Evolutionary conservation across 2,329 filamentous ascomycete species (phyloP), one percentile per base, ranked within the genome.

Genomic region (Aspergillus persii): DNA sequence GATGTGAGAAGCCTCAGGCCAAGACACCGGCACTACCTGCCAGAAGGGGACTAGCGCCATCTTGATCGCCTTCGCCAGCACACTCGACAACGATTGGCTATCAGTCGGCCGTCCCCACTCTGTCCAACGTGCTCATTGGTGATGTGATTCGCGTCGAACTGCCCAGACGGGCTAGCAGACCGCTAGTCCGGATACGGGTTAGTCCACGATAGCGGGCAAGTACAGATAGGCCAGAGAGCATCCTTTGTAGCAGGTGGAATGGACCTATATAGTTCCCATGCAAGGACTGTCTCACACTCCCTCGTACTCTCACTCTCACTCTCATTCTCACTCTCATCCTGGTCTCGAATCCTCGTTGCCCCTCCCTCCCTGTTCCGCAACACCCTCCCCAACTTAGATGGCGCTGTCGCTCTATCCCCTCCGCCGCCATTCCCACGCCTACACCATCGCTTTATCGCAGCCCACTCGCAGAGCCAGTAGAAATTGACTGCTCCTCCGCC

Each of bases 401-500:
- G 70, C 69, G 66, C 58, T 71, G 60, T 72, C 70, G 57, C 65
- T 66, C 50, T 67, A 67, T 57, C 69, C 70, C 60, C 63, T 70
- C 60, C 69, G 67, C 59, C 68, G 65, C 50, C 68, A 71, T 63
- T 71, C 69, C 39, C 70, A 72, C 61, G 63, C 61, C 33, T 72
- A 72, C 65, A 71, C 69, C 41, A 72, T 72, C 66, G 69, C 69
- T 59, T 63, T 72, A 54, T 71, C 69, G 53, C 70, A 72, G 54
- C 68, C 70, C 53, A 68, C 65, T 31, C 68, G 66, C 66, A 64
- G 67, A 67, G 61, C 63, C 61, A 72, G 69, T 71, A 71, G 68
- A 65, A 66, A 61, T 68, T 67, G 54, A 67, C 59, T 65, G 59
- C 60, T 61, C n/a, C 1, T 4, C 15, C 12, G 12, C n/a, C n/a